Conservation (phyloP, 139 green algal species). For the Raphidocelis subcapitata region DNA sequence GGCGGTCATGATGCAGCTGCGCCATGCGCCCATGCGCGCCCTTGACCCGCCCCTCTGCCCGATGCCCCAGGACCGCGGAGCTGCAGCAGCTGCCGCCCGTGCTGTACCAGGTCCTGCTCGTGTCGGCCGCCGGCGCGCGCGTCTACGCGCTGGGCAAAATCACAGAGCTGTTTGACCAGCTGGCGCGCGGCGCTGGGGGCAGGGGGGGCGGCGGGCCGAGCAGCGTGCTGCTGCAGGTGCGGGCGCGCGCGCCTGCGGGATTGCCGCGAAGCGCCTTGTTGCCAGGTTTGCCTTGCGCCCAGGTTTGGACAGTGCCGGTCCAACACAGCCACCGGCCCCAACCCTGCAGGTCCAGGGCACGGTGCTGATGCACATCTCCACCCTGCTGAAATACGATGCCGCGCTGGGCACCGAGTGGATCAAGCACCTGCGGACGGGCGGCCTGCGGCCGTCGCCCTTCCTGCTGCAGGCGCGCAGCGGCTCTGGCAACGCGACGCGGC, state of each 20-base stretch:
- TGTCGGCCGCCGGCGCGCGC: slow-evolving; percentile 2
- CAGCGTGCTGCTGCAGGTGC: too few species aligned
- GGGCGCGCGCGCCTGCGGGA: too few species aligned
- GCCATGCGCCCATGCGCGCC: too few species aligned
- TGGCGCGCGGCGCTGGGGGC: slow-evolving; percentile 2
- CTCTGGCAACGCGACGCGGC: not conserved
- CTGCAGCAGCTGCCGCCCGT: slow-evolving; percentile 27
- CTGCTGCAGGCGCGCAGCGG: slow-evolving; percentile 13
- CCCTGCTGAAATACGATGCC: slow-evolving; percentile 34
- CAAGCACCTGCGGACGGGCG: not conserved
- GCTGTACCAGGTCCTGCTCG: slow-evolving; percentile 23
- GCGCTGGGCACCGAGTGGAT: slow-evolving; percentile 25
- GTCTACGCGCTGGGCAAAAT: not conserved
- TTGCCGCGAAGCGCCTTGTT: too few species aligned
- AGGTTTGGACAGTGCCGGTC: too few species aligned
- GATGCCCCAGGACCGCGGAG: slow-evolving; percentile 1
- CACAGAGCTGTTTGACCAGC: slow-evolving; percentile 18
- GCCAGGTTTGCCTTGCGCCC: too few species aligned
- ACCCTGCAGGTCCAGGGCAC: slow-evolving; percentile 36
- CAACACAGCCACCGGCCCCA: not conserved
- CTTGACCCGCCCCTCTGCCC: not conserved
- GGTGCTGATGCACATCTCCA: slow-evolving; percentile 33
- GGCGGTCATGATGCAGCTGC: not conserved
- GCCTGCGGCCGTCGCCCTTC: not conserved
- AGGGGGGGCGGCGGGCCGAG: too few species aligned